Base-by-base conservation (phyloP, 768 basidiomycete genomes). In the Hortiboletus campestris region DNA sequence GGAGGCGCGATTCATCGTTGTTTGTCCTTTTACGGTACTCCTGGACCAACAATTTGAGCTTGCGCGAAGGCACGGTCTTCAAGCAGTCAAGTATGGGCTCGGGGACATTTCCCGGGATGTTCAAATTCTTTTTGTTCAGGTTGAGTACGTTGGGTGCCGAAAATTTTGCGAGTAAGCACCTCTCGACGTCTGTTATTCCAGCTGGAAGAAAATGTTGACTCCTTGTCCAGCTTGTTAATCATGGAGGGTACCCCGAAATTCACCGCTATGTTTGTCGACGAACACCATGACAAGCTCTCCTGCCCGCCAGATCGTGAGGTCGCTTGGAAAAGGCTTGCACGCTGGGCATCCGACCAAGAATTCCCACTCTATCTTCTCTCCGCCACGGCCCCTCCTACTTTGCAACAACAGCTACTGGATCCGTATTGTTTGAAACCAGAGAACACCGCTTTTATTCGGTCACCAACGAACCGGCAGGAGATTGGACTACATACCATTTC, bases 81-180 rank as follows among this genome's bases (percentile, higher is more conserved):
- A 7, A 14, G 47, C 48, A 31, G 2, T 22, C 19, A 2, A 43
- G 34, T 55, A 50, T 11, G 40, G 47, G 13, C 3, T 3, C 4
- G 41, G 40, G 3, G 34, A 29, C 40, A 51, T 50, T 6, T 1
- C 19, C 2, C 10, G 0, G 4, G 19, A 22, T 22, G 32, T 44
- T 31, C 53, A 55, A 38, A 50, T 55, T 14, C 35, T 55, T 19
- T 50, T 55, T 5, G 16, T 38, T 38, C 53, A 55, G 28, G 53
- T 55, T 3, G 53, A 55, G 35, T 19, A 44, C 6, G 12, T 55
- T 0, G 41, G 47, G 7, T 44, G 28, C 12, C 28, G 1, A 17
- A 50, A 43, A 22, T 55, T 55, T 6, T 10, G 10, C 34, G 1
- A 29, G 47, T 55, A 0, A 22, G 47, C 5, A 12, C 13, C 28